A percentile compares a stretch with the other conserved stretches of the same genome.
These are phyloP conservation scores for Talaromyces marneffei DNA, from an alignment of 2,329 filamentous ascomycete species.

Conservation along the genomic window DNA sequence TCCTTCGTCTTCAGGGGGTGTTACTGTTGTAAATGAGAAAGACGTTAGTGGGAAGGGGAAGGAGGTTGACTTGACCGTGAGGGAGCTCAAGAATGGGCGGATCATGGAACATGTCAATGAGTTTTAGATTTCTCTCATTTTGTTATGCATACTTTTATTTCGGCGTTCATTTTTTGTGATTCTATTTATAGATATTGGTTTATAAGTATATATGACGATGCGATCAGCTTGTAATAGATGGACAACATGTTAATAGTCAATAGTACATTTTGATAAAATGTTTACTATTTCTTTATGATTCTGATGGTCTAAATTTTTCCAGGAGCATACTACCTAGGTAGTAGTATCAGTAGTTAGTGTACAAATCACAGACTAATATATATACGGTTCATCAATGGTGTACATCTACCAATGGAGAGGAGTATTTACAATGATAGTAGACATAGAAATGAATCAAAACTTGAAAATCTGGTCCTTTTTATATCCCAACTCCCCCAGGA, in stretches of 20 bases:
- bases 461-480: conserved; percentile 53
- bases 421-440: not conserved
- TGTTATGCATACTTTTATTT: not conserved
- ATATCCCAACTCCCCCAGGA: conserved; percentile 55
- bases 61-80: not conserved
- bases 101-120: conserved; percentile 2
- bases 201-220: not conserved
- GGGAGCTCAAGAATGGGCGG: not conserved
- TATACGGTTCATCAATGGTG: not conserved
- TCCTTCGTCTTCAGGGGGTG: not conserved
- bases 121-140: not conserved
- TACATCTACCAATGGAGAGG: not conserved
- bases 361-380: too few species aligned
- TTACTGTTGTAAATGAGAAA: not conserved
- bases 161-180: not conserved
- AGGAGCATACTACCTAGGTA: too few species aligned
- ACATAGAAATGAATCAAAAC: conserved; percentile 39
- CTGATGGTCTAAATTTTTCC: too few species aligned
- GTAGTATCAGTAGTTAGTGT: too few species aligned
- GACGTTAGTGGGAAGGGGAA: not conserved
- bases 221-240: not conserved
- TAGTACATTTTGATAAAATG: not conserved
- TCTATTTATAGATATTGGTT: not conserved
- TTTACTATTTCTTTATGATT: not conserved
- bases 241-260: not conserved